Evolutionary conservation across 1,139 yeast genomes (phyloP).

Genomic region (Lodderomyces beijingensis): DNA sequence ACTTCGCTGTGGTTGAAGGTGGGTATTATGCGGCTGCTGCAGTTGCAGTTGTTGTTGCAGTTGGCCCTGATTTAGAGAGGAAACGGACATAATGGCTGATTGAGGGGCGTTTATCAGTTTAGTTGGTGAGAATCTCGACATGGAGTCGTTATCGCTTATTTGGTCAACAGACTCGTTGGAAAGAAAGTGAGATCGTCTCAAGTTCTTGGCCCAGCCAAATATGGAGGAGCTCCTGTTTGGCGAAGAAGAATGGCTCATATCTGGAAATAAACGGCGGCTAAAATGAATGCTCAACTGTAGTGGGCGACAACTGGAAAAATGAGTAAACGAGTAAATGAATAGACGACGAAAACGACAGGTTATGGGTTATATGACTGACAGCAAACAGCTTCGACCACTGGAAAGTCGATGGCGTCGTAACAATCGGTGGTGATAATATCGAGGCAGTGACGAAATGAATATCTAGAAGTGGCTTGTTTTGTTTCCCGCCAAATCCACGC

Average conservation of each 20-base stretch:
- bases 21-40: neutral
- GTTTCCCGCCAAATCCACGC: neutral
- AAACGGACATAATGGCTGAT: neutral
- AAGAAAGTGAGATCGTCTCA: constrained; percentile 35
- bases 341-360: neutral
- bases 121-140: constrained; percentile 9
- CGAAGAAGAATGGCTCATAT: constrained; percentile 40
- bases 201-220: constrained; percentile 47
- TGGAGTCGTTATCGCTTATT: constrained; percentile 28
- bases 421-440: no score
- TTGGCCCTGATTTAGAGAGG: constrained; percentile 5
- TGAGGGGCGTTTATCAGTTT: constrained; percentile 6
- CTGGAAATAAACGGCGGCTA: neutral
- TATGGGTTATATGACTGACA: no score
- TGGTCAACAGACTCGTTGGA: constrained; percentile 42
- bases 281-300: neutral
- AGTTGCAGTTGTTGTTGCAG: constrained; percentile 3
- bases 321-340: neutral
- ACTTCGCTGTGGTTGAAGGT: constrained; percentile 6
- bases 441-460: no score
- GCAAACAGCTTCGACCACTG: no score
- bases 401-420: no score
- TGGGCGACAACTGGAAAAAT: no score
- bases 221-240: constrained; percentile 40
- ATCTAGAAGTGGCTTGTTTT: no score